Evolutionary conservation across 345 rosid genomes (phyloP), one percentile per base, ranked within the genome.

Genomic region (Rhodamnia rubescens): DNA sequence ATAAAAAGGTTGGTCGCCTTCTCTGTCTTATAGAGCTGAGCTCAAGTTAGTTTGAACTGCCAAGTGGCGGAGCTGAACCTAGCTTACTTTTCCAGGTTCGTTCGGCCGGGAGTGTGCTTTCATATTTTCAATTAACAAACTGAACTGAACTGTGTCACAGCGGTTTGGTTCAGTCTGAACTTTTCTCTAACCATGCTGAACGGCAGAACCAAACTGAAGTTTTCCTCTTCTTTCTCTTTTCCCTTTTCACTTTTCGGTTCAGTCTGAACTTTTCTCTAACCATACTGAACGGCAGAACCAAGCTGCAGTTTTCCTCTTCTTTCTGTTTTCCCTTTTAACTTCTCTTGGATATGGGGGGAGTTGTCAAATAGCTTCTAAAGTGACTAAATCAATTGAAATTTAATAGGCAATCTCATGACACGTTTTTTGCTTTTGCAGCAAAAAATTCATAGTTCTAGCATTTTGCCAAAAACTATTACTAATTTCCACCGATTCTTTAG

Each of bases 1-100:
- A 86, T 92, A 54, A 83, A 91, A 88, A 93, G 96, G 96, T 93
- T 84, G 44, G 89, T 84, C 81, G 27, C 81, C 36, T 29, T 5
- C 5, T 52, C 40, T 84, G 57, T 83, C 69, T 54, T 13, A 32
- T 58, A 54, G 84, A 16, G 27, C 69, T 54, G 12, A 83, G 50
- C 84, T 54, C 69, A 50, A 69, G 78, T 18, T 69, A 2, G 78
- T 69, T 69, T 69, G 78, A 69, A 69, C 44, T 69, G 78, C 78
- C 78, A 32, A 32, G 24, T 18, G 47, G 24, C 24, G 1, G 8
- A 69, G 44, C 44, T 12, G 12, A 18, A 8, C 47, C 3, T 44
- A 32, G 36, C 47, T 69, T 69, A 69, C 44, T 69, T 69, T 69
- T 32, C 78, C 47, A 69, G 78, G 32, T 69, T 69, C 12, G 78